A percentile compares a stretch with the other conserved stretches of the same genome.
Conservation (phyloP, 495 filamentous ascomycete species). For the Xylaria sp. region DNA sequence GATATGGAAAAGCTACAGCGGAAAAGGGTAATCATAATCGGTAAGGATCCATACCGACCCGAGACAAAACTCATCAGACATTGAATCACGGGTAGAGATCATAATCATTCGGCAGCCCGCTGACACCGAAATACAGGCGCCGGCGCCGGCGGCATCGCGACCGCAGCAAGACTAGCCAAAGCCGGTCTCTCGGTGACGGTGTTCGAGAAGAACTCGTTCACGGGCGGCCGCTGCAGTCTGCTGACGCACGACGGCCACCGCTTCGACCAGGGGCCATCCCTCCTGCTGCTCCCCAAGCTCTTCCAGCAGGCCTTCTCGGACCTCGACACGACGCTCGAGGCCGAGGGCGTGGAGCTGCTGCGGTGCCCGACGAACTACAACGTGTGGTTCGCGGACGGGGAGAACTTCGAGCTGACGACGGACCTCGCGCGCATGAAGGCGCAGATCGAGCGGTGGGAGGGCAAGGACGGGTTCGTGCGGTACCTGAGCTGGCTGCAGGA, state of each 20-base stretch:
- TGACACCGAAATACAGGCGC: constrained; percentile 54
- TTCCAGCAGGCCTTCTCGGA: constrained; percentile 70
- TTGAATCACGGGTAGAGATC: background rate
- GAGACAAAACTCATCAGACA: background rate
- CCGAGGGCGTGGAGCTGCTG: constrained; percentile 64
- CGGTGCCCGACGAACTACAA: constrained; percentile 77
- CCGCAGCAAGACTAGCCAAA: constrained; percentile 70
- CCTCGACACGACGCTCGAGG: constrained; percentile 64
- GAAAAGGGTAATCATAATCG: constrained; percentile 57
- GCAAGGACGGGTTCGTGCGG: constrained; percentile 66
- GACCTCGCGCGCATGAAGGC: constrained; percentile 68
- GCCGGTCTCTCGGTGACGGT: constrained; percentile 70
- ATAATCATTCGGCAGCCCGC: background rate
- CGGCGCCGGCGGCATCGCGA: constrained; percentile 70
- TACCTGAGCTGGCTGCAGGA: constrained; percentile 69
- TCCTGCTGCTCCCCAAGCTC: constrained; percentile 70
- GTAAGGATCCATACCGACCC: constrained; percentile 36
- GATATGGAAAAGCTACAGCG: constrained; percentile 22
- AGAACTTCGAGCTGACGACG: constrained; percentile 62
- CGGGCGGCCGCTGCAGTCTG: constrained; percentile 69
- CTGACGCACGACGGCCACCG: constrained; percentile 63
- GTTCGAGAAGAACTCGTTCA: constrained; percentile 71
- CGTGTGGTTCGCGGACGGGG: constrained; percentile 70
- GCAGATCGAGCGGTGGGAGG: constrained; percentile 72
- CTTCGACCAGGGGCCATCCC: constrained; percentile 75